These are phyloP conservation scores for Dothideomycetes sp. DNA, from an alignment of 2,329 filamentous ascomycete species.

Conservation along the genomic window DNA sequence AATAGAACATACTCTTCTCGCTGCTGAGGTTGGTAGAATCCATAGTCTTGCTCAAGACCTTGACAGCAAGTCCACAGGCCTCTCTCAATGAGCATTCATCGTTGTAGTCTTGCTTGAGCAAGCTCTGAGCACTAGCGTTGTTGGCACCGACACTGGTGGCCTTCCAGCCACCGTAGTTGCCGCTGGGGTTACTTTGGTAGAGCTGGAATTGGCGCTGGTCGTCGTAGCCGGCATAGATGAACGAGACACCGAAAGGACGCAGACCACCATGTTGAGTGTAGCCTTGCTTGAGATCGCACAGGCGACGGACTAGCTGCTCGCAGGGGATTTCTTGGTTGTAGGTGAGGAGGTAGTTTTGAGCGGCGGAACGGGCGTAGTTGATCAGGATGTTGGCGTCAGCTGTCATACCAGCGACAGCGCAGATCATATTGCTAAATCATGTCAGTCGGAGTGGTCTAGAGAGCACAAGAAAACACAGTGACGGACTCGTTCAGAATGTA, in stretches of 20 bases:
- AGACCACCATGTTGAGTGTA: conserved; percentile 99
- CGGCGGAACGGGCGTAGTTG: conserved; percentile 96
- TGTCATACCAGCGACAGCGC: conserved; percentile 97
- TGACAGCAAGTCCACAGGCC: conserved; percentile 93
- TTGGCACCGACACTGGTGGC: conserved; percentile 96
- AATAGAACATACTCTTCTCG: conserved; percentile 78
- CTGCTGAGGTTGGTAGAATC: conserved; percentile 97
- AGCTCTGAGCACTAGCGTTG: conserved; percentile 91
- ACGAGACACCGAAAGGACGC: conserved; percentile 93
- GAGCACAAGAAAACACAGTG: conserved; percentile 4
- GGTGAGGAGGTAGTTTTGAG: conserved; percentile 93
- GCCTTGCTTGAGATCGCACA: conserved; percentile 97
- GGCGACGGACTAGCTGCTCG: conserved; percentile 90
- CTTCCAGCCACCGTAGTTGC: conserved; percentile 99
- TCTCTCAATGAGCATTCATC: conserved; percentile 95
- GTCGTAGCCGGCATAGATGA: conserved; percentile 99
- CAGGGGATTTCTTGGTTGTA: conserved; percentile 99
- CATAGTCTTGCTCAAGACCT: conserved; percentile 99
- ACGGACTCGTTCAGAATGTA: conserved; percentile 96
- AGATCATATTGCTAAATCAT: conserved; percentile 94
- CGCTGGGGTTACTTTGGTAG: conserved; percentile 96
- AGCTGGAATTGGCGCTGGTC: conserved; percentile 94
- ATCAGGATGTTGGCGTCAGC: conserved; percentile 99
- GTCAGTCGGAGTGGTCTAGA: not conserved
- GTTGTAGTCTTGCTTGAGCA: conserved; percentile 99